These are phyloP conservation scores for Herpotrichia juniperi DNA, from an alignment of 2,329 filamentous ascomycete species.

Conservation along the genomic window DNA sequence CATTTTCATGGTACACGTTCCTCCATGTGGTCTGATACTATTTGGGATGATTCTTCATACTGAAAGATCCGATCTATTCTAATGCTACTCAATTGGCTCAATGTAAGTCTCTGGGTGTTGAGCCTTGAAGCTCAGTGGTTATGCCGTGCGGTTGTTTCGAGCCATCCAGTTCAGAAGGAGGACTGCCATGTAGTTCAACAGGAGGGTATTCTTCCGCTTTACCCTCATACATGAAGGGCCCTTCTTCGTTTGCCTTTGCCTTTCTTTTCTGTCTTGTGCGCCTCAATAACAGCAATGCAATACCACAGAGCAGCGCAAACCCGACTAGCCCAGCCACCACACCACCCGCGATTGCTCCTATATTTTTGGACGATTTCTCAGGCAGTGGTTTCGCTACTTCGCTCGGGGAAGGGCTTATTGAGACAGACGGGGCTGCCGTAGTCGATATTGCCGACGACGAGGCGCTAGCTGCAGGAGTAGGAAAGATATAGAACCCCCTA, in stretches of 20 bases:
- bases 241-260: not conserved
- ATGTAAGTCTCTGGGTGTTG: not conserved
- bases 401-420: not conserved
- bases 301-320: not conserved
- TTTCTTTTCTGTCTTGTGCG: not conserved
- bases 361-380: not conserved
- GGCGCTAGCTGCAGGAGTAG: not conserved
- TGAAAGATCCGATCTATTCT: no score
- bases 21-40: no score
- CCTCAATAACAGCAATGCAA: not conserved
- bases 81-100: no score
- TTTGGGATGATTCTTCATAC: no score
- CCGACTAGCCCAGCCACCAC: not conserved
- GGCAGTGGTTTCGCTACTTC: not conserved
- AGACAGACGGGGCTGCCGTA: not conserved
- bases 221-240: not conserved
- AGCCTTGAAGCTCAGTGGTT: not conserved
- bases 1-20: no score
- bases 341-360: not conserved
- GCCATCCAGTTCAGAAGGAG: not conserved
- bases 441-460: not conserved
- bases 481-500: not conserved
- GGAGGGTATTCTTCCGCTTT: not conserved
- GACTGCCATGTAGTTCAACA: not conserved
- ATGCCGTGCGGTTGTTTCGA: not conserved